Evolutionary conservation across 2,329 filamentous ascomycete genomes (phyloP).

Genomic region (Exophiala spinifera): DNA sequence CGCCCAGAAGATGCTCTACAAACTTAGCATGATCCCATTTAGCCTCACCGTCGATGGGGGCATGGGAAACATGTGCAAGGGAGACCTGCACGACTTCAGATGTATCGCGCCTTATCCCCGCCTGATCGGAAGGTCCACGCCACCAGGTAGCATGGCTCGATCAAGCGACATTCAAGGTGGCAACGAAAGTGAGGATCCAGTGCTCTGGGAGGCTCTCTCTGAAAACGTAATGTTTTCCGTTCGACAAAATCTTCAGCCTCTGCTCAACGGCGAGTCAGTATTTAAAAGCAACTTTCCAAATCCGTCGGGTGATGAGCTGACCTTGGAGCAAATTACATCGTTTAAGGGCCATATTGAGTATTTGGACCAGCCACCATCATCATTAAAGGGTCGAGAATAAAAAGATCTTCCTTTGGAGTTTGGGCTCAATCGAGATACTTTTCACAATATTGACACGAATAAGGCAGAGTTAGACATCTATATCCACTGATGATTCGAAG

Average conservation of each 20-base stretch:
- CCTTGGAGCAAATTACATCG: background rate
- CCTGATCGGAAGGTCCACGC: conserved; percentile 47
- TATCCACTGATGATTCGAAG: too few species aligned
- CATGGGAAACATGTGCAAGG: background rate
- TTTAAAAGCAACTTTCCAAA: background rate
- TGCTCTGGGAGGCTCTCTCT: background rate
- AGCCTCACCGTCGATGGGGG: conserved; percentile 1
- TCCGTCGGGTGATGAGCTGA: background rate
- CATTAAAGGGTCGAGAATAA: too few species aligned
- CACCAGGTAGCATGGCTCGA: conserved; percentile 34
- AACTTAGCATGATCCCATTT: conserved; percentile 1
- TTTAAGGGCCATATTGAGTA: background rate
- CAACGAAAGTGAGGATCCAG: background rate
- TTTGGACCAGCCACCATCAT: background rate
- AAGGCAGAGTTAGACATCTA: too few species aligned
- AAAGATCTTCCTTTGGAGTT: too few species aligned
- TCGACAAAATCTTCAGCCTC: background rate
- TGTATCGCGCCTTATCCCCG: conserved; percentile 45
- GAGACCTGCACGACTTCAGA: conserved; percentile 26
- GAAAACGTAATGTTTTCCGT: conserved; percentile 15
- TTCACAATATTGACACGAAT: too few species aligned
- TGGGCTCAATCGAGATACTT: too few species aligned
- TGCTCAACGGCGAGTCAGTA: background rate
- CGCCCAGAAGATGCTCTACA: conserved; percentile 4
- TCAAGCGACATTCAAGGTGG: background rate